phyloP scores from a whole-genome alignment of 2,329 filamentous ascomycete genomes.

The Penicillium sp. region DNA sequence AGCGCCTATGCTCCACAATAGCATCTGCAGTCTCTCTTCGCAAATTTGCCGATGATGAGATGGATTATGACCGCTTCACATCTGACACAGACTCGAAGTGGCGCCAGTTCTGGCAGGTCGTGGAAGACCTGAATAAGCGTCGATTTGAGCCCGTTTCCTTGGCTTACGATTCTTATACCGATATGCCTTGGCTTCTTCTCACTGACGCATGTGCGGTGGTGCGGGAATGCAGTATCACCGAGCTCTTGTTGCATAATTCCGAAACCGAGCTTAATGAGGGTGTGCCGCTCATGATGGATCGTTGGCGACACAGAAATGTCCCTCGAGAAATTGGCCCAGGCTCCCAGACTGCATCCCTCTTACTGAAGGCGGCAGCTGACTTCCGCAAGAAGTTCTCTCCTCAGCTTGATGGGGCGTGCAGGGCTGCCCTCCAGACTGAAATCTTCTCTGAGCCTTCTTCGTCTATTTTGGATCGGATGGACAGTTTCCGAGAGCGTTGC shows the following conservation, averaged over 20 bases:
- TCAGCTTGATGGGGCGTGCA: conserved; percentile 67
- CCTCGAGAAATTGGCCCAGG: conserved; percentile 53
- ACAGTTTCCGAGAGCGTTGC: conserved; percentile 74
- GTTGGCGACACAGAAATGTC: conserved; percentile 48
- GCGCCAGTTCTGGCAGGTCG: conserved; percentile 83
- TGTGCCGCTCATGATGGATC: conserved; percentile 41
- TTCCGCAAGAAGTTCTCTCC: conserved; percentile 73
- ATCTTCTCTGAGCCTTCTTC: conserved; percentile 72
- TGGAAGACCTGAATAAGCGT: conserved; percentile 82
- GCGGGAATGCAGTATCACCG: conserved; percentile 75
- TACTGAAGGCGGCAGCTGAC: conserved; percentile 68
- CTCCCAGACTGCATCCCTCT: conserved; percentile 57
- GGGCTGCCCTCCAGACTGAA: conserved; percentile 68
- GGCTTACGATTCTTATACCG: conserved; percentile 68
- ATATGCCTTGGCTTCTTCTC: conserved; percentile 80
- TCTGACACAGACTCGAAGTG: conserved; percentile 78
- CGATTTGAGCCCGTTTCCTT: conserved; percentile 80
- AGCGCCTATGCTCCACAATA: conserved; percentile 73
- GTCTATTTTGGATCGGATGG: conserved; percentile 72
- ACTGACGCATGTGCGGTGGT: conserved; percentile 79
- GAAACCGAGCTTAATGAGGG: conserved; percentile 39
- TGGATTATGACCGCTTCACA: conserved; percentile 76
- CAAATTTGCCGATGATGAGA: conserved; percentile 61
- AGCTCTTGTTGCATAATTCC: conserved; percentile 72
- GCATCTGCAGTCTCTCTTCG: conserved; percentile 68